A percentile compares a stretch with the other conserved stretches of the same genome.
These are phyloP conservation scores for Tuber borchii DNA, from an alignment of 495 filamentous ascomycete species.

Conservation along the genomic window DNA sequence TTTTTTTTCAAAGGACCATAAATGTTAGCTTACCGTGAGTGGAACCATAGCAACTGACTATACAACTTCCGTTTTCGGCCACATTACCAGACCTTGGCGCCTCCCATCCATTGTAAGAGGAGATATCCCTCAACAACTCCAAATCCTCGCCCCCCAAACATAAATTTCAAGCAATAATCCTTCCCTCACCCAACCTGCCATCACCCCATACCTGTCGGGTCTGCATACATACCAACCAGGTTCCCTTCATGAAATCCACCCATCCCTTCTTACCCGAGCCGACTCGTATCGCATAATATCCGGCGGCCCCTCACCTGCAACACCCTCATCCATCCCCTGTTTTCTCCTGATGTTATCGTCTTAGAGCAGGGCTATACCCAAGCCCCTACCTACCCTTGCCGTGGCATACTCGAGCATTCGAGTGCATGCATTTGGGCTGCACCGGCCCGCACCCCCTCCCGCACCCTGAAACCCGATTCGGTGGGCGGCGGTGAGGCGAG, in stretches of 20 bases:
- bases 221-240: neutral
- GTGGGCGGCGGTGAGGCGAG: neutral
- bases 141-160: neutral
- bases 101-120: neutral
- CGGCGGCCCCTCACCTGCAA: neutral
- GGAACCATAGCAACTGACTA: neutral
- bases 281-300: constrained; percentile 3
- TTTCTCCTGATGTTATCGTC: neutral
- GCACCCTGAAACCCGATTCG: neutral
- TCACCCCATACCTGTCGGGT: neutral
- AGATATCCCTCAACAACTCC: neutral
- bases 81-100: neutral
- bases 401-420: too few species aligned
- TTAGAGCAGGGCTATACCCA: neutral
- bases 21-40: too few species aligned
- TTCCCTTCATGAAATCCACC: neutral
- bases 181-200: neutral
- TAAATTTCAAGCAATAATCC: neutral
- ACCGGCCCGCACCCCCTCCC: neutral
- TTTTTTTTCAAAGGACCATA: too few species aligned
- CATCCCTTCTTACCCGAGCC: neutral
- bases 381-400: neutral
- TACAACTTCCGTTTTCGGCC: neutral
- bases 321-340: neutral
- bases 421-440: neutral